These are phyloP conservation scores for Apophysomyces trapeziformis DNA, from an alignment of 371 early-diverging fungal species.

Conservation along the genomic window DNA sequence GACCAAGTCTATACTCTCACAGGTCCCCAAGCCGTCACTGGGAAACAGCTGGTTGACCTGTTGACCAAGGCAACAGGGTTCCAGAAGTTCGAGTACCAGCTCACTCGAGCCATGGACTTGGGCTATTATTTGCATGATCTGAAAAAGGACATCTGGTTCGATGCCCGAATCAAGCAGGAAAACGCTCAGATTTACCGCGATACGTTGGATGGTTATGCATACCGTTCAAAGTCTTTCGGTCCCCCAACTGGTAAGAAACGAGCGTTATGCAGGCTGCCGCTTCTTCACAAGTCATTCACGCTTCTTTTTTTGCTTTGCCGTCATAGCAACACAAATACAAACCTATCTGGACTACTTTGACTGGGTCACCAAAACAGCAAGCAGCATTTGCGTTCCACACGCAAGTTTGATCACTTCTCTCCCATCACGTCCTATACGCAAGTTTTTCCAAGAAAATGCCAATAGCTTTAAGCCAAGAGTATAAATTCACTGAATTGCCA, in stretches of 20 bases:
- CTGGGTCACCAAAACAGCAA: conserved; percentile 34
- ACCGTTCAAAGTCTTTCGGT: conserved; percentile 25
- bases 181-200: conserved; percentile 29
- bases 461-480: conserved; percentile 48
- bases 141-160: conserved; percentile 43
- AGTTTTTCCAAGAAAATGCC: conserved; percentile 42
- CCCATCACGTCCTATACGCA: conserved; percentile 27
- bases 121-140: conserved; percentile 34
- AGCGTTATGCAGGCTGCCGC: background rate
- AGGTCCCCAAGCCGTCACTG: conserved; percentile 38
- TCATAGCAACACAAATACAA: conserved; percentile 34
- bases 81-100: conserved; percentile 22
- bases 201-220: conserved; percentile 20
- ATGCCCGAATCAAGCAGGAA: conserved; percentile 48
- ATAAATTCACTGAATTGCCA: conserved; percentile 14
- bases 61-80: conserved; percentile 33
- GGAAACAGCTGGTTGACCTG: conserved; percentile 27
- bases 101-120: conserved; percentile 40
- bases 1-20: conserved; percentile 46
- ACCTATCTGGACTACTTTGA: conserved; percentile 49
- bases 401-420: conserved; percentile 24
- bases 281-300: background rate
- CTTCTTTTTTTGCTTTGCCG: background rate
- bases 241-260: conserved; percentile 35
- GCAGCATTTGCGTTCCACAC: conserved; percentile 41